phyloP scores from a whole-genome alignment of 2,329 filamentous ascomycete species.

The Huntiella decipiens region DNA sequence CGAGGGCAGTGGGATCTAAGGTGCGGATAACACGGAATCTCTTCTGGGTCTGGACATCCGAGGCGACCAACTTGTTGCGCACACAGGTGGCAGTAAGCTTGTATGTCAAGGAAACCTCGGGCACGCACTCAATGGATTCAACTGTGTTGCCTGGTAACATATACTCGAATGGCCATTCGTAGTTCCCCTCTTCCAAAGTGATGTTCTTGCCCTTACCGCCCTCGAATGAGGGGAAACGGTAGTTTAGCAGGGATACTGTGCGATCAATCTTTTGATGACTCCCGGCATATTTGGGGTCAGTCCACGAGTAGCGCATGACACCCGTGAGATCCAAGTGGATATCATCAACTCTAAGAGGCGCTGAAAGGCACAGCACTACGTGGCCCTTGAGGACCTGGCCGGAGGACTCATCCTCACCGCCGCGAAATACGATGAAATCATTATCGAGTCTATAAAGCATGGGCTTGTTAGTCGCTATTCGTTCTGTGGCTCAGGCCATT shows the following conservation, averaged over 20 bases:
- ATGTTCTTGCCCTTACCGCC: conserved; percentile 35
- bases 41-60: conserved; percentile 67
- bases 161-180: conserved; percentile 66
- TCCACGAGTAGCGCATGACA: conserved; percentile 35
- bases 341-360: conserved; percentile 52
- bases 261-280: conserved; percentile 35
- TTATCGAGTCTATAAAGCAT: conserved; percentile 43
- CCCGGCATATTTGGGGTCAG: conserved; percentile 4
- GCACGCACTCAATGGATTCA: conserved; percentile 81
- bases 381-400: conserved; percentile 57
- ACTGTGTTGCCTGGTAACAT: conserved; percentile 52
- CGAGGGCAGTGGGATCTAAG: conserved; percentile 53
- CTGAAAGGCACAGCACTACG: conserved; percentile 53
- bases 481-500: too few relatives aligned
- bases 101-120: conserved; percentile 75
- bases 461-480: too few relatives aligned
- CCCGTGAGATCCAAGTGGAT: conserved; percentile 54
- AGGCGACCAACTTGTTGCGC: conserved; percentile 60
- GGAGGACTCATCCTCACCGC: conserved; percentile 53
- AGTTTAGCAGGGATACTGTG: conserved; percentile 41
- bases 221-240: conserved; percentile 51
- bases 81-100: conserved; percentile 78
- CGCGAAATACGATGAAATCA: conserved; percentile 62
- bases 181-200: conserved; percentile 52
- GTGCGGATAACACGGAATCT: conserved; percentile 62